phyloP scores from a whole-genome alignment of 1,139 yeast species.

The Protomyces pachydermus region DNA sequence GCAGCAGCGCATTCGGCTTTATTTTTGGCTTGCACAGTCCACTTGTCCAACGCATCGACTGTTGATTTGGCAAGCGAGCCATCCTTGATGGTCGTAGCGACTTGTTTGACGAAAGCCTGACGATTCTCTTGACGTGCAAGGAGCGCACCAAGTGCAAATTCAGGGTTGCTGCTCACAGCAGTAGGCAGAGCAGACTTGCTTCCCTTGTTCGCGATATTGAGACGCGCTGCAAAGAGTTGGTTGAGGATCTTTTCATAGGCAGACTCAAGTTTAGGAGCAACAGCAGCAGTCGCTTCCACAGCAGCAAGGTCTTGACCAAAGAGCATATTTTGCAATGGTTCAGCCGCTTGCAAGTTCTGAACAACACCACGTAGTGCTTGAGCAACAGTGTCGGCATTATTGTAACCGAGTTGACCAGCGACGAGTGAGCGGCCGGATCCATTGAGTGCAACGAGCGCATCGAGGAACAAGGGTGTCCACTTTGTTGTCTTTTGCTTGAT shows the following conservation, averaged over 20 bases:
- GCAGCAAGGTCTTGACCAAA: constrained; percentile 48
- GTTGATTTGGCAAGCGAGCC: constrained; percentile 49
- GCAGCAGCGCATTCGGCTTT: constrained; percentile 23
- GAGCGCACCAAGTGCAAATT: constrained; percentile 78
- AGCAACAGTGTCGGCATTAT: constrained; percentile 46
- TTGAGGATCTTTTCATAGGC: constrained; percentile 71
- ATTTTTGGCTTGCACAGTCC: constrained; percentile 48
- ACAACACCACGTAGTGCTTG: constrained; percentile 50
- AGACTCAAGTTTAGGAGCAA: constrained; percentile 52
- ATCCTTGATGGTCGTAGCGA: constrained; percentile 50
- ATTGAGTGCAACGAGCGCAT: constrained; percentile 60
- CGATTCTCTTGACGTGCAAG: constrained; percentile 55
- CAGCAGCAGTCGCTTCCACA: constrained; percentile 35
- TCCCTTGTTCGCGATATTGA: constrained; percentile 56
- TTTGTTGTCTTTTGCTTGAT: constrained; percentile 47
- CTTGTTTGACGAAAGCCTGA: constrained; percentile 46
- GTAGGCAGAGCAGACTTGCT: constrained; percentile 11
- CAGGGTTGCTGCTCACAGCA: constrained; percentile 50
- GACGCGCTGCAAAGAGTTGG: constrained; percentile 56
- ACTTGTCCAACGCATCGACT: constrained; percentile 58
- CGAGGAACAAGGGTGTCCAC: constrained; percentile 67
- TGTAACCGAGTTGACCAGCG: constrained; percentile 55
- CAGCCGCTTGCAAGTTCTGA: constrained; percentile 49
- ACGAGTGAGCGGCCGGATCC: constrained; percentile 51
- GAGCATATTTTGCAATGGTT: constrained; percentile 60